Base-by-base conservation (phyloP, 441 rosid genomes). In the Geranium incanum region DNA sequence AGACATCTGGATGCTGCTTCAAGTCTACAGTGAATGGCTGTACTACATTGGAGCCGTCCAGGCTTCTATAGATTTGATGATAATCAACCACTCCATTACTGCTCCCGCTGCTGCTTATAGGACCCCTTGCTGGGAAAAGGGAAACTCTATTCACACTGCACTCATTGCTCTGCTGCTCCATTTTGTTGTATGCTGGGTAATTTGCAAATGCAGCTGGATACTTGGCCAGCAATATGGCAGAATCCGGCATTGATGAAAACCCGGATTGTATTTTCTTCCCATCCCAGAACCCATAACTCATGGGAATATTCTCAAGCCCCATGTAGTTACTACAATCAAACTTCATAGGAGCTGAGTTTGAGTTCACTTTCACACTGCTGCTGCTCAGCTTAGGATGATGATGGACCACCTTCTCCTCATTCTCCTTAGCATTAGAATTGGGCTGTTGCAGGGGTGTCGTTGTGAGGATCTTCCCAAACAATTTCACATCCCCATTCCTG, bases 241-340 rank as follows among this genome's bases (percentile, higher is more conserved):
- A 89, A 74, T 92, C 91, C 0, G 97, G 93, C 71, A 89, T 71
- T 39, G 96, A 80, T 60, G 95, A 70, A 78, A 84, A 82, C 73
- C 92, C 90, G 11, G 95, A 87, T 72, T 86, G 97, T 55, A 91
- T 86, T 78, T 84, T 85, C 75, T 70, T 89, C 72, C 97, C 97
- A 81, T 91, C 97, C 98, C 99, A 91, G 75, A 80, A 88, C 13
- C 97, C 89, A 39, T 89, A 87, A 81, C 89, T 84, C 72, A 79
- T 68, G 1, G 96, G 92, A 69, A 82, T 85, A 81, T 88, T 91
- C 77, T 93, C 93, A 19, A 86, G 85, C 23, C 81, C 84, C 73
- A 71, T 67, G 72, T 71, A 79, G 72, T 81, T 83, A 57, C 73
- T 82, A 55, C 65, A 72, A 71, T 89, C 93, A 70, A 77, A 81